phyloP scores from a whole-genome alignment of 2,329 filamentous ascomycete species.

The Daldinia eschscholtzii region DNA sequence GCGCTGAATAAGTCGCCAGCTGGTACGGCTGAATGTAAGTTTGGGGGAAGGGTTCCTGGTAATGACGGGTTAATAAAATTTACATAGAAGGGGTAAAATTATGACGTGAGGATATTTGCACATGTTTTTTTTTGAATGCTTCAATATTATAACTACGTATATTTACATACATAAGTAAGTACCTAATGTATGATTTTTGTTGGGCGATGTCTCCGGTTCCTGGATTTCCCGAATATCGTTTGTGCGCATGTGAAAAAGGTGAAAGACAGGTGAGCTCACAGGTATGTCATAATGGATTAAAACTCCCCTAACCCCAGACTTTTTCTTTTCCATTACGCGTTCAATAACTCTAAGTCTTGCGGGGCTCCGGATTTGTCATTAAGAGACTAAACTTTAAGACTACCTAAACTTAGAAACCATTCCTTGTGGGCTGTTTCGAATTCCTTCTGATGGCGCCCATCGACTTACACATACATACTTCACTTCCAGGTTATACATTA shows the following conservation, averaged over 20 bases:
- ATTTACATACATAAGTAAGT: background rate
- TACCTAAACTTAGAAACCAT: constrained; percentile 41
- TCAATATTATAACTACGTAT: background rate
- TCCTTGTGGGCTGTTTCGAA: constrained; percentile 23
- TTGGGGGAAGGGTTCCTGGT: constrained; percentile 34
- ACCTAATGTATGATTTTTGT: background rate
- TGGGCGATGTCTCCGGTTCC: background rate
- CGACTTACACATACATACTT: constrained; percentile 5
- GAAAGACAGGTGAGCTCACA: constrained; percentile 15
- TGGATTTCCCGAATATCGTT: constrained; percentile 3
- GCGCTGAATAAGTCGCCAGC: constrained; percentile 19
- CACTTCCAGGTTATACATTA: too few species aligned
- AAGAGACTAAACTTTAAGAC: constrained; percentile 23
- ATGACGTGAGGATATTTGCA: constrained; percentile 30
- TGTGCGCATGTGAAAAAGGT: constrained; percentile 28
- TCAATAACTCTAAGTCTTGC: constrained; percentile 34
- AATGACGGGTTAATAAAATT: constrained; percentile 32
- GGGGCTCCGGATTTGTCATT: constrained; percentile 40
- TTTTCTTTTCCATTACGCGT: constrained; percentile 33
- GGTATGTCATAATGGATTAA: constrained; percentile 5
- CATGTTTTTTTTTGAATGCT: background rate
- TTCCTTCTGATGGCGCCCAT: constrained; percentile 19
- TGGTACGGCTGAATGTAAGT: constrained; percentile 42
- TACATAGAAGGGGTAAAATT: constrained; percentile 9
- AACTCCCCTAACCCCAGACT: constrained; percentile 35